phyloP scores from a whole-genome alignment of 306 rosid species.

The apple (Malus domestica) region ASM211411v1 NC_041793.1:47486001-47486500 shows the following conservation, averaged over 20 bases:
- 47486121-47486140: background rate
- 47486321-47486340: background rate
- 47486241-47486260: background rate
- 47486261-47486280: background rate
- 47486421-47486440: constrained; percentile 66
- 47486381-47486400: constrained; percentile 44
- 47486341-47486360: background rate
- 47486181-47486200: background rate
- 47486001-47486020: background rate
- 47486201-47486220: background rate
- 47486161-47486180: background rate
- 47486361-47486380: constrained; percentile 4
- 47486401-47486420: constrained; percentile 75
- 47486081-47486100: background rate
- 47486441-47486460: constrained; percentile 65
- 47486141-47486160: background rate
- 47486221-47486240: background rate
- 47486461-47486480: constrained; percentile 73
- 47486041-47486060: background rate
- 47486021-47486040: background rate
- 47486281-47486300: background rate
- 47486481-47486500: constrained; percentile 71
- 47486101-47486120: background rate
- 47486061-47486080: background rate
- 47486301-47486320: background rate